Base-by-base conservation (phyloP, 768 basidiomycete genomes). In the Cyclocybe cylindracea region DNA sequence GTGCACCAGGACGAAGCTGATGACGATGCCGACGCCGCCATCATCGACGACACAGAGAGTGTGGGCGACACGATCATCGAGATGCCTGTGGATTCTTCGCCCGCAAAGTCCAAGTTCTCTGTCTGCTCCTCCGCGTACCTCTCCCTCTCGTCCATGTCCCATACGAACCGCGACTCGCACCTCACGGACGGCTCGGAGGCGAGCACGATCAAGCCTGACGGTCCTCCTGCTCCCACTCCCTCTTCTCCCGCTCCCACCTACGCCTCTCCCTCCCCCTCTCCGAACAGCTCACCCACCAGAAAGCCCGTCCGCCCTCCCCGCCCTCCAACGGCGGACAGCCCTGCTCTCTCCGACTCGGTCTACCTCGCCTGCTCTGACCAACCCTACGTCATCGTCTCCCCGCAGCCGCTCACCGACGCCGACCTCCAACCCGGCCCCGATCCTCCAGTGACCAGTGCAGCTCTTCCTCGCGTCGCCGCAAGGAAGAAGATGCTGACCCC, bases 321-420 rank as follows among this genome's bases (percentile, higher is more conserved):
- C 7, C 66, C 66, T 10, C 62, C 64, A 4, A 67, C 66, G 2
- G 48, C 64, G 2, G 66, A 67, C 44, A 65, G 66, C 39, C 64
- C 66, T 10, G 41, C 51, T 4, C 62, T 67, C 33, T 60, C 66
- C 10, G 62, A 67, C 19, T 65, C 66, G 2, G 62, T 65, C 10
- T 63, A 62, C 41, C 58, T 65, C 9, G 66, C 66, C 5, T 61
- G 58, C 44, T 55, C 59, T 5, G 56, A 61, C 33, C 59, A 61
- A n/a, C 61, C 59, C 13, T 64, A 62, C 29, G 52, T 62, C 46
- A 51, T 64, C 16, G 57, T 60, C 6, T 48, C 55, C 31, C 63
- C 61, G 1, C 51, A 55, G 29, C 41, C 57, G 5, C 16, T 61
- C 4, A 39, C 48, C 11, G 48, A 56, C 24, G 48, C 37, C 29